Evolutionary conservation across 805 yeast species (phyloP), one percentile per base, ranked within the genome.

Genomic region (Tetrapisispora iriomotensis): DNA sequence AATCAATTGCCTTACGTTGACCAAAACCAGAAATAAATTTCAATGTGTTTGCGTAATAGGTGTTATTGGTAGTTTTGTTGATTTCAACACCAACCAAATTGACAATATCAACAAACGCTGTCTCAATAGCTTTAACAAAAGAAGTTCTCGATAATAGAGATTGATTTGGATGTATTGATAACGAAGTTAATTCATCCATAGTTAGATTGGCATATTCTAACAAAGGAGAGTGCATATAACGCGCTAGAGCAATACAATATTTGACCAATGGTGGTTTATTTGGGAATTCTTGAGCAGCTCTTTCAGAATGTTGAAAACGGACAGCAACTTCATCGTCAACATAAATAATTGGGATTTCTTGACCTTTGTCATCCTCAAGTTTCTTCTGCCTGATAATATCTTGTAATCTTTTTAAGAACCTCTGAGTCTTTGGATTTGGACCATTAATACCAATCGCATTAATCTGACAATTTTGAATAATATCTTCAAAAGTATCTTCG

Each of bases 281-380:
- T 8, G 95, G 78, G 54, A 82, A 83, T 58, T 92, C 97, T 34
- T 70, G 67, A 6, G 63, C 65, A 0, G 95, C 94, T 41, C 85
- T 71, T 28, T 68, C 71, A 0, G 96, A 84, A 54, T 78, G 76
- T 56, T 88, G 94, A 59, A 72, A 92, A 44, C 92, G 72, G 40
- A 94, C 70, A 1, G 97, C 96, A 23, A 94, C 85, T 59, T 92
- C 97, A 58, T 90, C 96, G 49, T 81, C 83, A 31, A 83, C 94
- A 77, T 86, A 90, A 13, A 87, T 64, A 4, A 86, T 74, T 29
- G 77, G 79, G 28, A 83, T 53, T 8, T 74, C 68, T 8, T 82
- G 81, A 26, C 69, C 66, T 29, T 75, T 78, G 28, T 66, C 68
- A 38, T 67, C 74, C 25, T 71, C 77, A 4, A 82, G 62, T 37